phyloP scores from a whole-genome alignment of 2,329 filamentous ascomycete species.

The Verticillium zaregamsianum region DNA sequence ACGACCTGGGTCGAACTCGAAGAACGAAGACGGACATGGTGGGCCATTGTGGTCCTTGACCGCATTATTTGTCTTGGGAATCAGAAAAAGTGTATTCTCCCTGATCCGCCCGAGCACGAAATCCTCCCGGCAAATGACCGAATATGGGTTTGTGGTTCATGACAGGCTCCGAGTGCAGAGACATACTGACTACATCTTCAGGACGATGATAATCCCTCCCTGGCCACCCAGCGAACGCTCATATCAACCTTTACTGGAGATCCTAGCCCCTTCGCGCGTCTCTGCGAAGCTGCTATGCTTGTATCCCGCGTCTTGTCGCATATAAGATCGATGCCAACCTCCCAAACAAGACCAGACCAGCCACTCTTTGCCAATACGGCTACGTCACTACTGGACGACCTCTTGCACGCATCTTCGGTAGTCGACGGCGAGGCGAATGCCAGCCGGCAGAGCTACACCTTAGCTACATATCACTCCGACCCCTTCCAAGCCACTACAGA shows the following conservation, averaged over 20 bases:
- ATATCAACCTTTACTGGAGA: conserved; percentile 38
- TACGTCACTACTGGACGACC: background rate
- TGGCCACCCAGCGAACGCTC: conserved; percentile 23
- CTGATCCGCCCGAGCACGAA: conserved; percentile 16
- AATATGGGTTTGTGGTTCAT: conserved; percentile 28
- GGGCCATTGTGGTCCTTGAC: conserved; percentile 44
- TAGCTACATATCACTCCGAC: background rate
- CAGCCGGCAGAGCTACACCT: background rate
- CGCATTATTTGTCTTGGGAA: conserved; percentile 8
- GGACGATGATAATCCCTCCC: conserved; percentile 30
- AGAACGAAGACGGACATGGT: conserved; percentile 42
- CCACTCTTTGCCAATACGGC: background rate
- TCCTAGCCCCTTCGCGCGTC: conserved; percentile 45
- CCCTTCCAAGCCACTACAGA: background rate
- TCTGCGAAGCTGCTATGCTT: conserved; percentile 35
- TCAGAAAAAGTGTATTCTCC: conserved; percentile 15
- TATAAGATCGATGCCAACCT: conserved; percentile 14
- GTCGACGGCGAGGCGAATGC: background rate
- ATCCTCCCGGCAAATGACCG: conserved; percentile 31
- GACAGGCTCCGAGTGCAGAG: too few relatives aligned
- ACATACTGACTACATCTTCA: conserved; percentile 12
- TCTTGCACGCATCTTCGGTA: background rate
- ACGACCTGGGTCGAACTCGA: conserved; percentile 43
- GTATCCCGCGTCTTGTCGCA: conserved; percentile 28
- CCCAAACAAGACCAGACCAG: conserved; percentile 3